These are phyloP conservation scores for Funneliformis caledonium DNA, from an alignment of 371 early-diverging fungal species.

Conservation along the genomic window DNA sequence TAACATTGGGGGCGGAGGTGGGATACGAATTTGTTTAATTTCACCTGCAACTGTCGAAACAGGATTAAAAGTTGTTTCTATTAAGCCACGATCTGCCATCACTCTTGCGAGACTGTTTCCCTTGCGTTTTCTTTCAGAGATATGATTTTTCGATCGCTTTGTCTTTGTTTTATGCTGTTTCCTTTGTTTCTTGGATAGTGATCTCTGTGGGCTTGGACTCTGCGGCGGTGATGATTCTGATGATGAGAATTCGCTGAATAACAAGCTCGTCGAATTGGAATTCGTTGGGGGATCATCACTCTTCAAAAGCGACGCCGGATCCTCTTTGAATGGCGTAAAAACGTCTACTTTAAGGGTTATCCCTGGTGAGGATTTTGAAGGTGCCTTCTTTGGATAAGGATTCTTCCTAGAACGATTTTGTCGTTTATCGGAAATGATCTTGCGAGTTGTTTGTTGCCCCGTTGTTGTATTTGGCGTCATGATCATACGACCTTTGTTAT, in stretches of 20 bases:
- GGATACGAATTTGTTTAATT: slow-evolving; percentile 2
- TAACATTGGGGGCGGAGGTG: slow-evolving; percentile 37
- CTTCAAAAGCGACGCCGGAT: not conserved
- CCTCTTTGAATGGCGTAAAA: slow-evolving; percentile 23
- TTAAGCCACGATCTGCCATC: slow-evolving; percentile 35
- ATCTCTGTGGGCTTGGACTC: not conserved
- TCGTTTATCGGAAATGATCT: not conserved
- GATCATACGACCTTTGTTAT: not conserved
- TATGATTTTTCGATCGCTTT: not conserved
- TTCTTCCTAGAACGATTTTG: slow-evolving; percentile 9
- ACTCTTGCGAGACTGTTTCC: slow-evolving; percentile 36
- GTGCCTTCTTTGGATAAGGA: slow-evolving; percentile 28
- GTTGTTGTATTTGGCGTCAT: not conserved
- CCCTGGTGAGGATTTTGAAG: slow-evolving; percentile 26
- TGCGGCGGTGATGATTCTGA: not conserved
- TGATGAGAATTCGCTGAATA: not conserved
- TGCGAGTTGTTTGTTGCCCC: not conserved
- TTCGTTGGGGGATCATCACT: slow-evolving; percentile 6
- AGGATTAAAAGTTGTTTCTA: slow-evolving; percentile 17
- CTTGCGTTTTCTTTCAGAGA: slow-evolving; percentile 28
- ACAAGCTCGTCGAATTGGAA: not conserved
- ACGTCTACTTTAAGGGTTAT: slow-evolving; percentile 18
- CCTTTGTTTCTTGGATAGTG: not conserved
- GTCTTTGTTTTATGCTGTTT: not conserved
- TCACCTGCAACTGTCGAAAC: not conserved